Evolutionary conservation across 1,284 basidiomycete species (phyloP).

Genomic region (Irpex lacteus): DNA sequence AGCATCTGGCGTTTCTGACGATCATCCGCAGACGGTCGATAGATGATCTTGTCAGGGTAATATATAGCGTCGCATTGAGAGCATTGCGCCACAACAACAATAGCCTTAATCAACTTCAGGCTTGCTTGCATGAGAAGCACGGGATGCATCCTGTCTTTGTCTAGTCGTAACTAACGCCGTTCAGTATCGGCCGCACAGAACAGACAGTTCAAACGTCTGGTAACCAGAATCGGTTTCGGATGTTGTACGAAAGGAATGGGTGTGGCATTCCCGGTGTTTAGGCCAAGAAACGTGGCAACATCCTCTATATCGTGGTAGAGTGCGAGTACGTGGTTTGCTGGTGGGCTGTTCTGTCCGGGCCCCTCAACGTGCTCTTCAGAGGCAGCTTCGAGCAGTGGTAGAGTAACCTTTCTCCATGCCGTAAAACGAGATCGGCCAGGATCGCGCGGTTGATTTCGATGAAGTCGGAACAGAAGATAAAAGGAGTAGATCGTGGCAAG

Average conservation of each 20-base stretch:
- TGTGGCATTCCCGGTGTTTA: neutral
- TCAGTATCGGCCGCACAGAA: neutral
- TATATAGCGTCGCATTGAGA: slow-evolving; percentile 1
- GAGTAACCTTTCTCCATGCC: neutral
- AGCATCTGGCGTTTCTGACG: neutral
- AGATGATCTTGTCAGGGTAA: slow-evolving; percentile 9
- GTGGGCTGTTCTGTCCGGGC: neutral
- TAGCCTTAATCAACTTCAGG: neutral
- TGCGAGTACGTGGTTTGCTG: neutral
- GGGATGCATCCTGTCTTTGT: neutral
- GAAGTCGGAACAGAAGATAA: neutral
- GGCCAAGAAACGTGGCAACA: neutral
- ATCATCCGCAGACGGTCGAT: neutral
- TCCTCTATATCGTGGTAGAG: slow-evolving; percentile 1
- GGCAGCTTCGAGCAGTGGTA: neutral
- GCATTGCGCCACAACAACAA: neutral
- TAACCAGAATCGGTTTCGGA: neutral
- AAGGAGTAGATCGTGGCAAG: neutral
- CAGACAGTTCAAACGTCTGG: neutral
- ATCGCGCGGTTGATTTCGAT: neutral
- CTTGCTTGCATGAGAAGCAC: neutral
- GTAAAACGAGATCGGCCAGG: slow-evolving; percentile 1
- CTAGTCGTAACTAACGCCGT: slow-evolving; percentile 2
- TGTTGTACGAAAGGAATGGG: neutral
- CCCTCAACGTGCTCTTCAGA: neutral